Conservation (phyloP, 768 basidiomycete genomes). For the Panus rudis region DNA sequence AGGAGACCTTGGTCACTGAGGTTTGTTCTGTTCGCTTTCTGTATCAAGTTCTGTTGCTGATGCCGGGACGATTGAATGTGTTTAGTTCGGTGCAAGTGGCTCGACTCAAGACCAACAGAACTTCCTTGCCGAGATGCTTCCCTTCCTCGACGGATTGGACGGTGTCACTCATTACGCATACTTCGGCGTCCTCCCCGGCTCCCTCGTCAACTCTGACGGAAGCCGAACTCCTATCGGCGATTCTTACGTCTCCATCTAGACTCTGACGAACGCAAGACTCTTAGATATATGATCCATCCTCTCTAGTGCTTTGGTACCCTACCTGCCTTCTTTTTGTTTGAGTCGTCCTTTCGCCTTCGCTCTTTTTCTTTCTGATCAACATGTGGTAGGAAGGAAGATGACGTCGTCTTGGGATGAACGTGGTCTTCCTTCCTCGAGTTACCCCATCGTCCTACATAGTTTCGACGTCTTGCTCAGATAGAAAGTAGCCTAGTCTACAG, state of each 20-base stretch:
- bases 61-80: neutral
- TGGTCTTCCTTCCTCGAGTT: too few relatives aligned
- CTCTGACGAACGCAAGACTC: too few relatives aligned
- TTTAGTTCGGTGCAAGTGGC: constrained; percentile 23
- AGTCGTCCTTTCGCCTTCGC: too few relatives aligned
- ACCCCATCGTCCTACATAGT: too few relatives aligned
- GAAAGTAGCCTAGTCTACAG: too few relatives aligned
- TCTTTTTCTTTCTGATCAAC: too few relatives aligned
- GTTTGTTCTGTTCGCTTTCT: constrained; percentile 4
- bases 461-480: too few relatives aligned
- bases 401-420: too few relatives aligned
- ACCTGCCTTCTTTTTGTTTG: too few relatives aligned
- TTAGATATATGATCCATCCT: too few relatives aligned
- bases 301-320: neutral
- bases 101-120: constrained; percentile 15
- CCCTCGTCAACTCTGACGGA: constrained; percentile 19
- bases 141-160: constrained; percentile 22
- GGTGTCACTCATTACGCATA: constrained; percentile 20
- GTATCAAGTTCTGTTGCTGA: neutral
- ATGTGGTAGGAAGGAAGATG: too few relatives aligned
- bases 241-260: constrained; percentile 19
- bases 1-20: constrained; percentile 25
- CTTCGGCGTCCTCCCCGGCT: constrained; percentile 19
- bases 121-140: constrained; percentile 22
- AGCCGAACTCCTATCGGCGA: constrained; percentile 17